These are phyloP conservation scores for Sideroxylon spinosum DNA, from an alignment of 179 eudicot species.

Conservation along the genomic window DNA sequence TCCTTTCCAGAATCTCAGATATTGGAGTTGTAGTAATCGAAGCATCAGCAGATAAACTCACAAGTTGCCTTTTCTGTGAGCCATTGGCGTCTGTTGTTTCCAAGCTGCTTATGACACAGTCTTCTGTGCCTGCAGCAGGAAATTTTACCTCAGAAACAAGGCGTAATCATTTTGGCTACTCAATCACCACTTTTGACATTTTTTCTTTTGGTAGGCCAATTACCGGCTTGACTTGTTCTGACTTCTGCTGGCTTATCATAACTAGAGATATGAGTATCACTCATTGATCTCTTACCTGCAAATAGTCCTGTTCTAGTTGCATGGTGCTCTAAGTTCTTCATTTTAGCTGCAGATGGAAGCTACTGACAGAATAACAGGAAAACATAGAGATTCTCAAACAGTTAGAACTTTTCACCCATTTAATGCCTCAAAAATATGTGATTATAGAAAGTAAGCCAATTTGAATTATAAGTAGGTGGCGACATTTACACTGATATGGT, in stretches of 20 bases:
- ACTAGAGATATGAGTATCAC: background rate
- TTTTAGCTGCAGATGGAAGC: constrained; percentile 30
- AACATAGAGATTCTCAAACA: background rate
- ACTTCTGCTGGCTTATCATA: background rate
- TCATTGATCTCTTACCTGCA: constrained; percentile 19
- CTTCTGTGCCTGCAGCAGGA: constrained; percentile 3
- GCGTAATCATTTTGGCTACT: background rate
- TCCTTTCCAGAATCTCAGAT: background rate
- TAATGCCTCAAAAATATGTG: background rate
- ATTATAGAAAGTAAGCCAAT: background rate
- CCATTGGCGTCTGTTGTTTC: constrained; percentile 11
- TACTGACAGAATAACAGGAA: constrained; percentile 6
- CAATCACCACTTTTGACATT: no score
- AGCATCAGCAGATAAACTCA: constrained; percentile 14
- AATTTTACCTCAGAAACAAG: constrained; percentile 1
- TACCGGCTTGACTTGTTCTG: background rate
- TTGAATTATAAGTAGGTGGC: background rate
- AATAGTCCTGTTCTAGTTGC: constrained; percentile 18
- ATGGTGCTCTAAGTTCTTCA: constrained; percentile 16
- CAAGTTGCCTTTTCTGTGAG: constrained; percentile 7
- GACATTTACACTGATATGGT: background rate
- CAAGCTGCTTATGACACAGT: constrained; percentile 11
- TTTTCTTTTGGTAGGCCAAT: no score
- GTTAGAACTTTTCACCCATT: background rate
- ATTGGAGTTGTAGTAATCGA: background rate